Evolutionary conservation across 2,329 filamentous ascomycete genomes (phyloP), one percentile per base, ranked within the genome.

Genomic region (Apiospora saccharicola): DNA sequence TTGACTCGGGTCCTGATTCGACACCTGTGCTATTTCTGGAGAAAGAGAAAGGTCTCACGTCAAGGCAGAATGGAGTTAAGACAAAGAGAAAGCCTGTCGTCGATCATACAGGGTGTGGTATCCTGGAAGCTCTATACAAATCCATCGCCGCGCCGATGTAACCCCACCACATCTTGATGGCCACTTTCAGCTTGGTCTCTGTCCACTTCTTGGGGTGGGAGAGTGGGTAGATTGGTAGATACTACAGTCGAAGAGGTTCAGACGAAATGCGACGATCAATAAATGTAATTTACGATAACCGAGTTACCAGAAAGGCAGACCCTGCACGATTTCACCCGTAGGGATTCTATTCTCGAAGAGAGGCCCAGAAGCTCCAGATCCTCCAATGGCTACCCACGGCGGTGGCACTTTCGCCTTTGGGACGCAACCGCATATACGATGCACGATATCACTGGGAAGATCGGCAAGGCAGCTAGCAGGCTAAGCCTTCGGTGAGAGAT

Each of bases 401-500:
- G 57, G 57, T 64, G 13, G 10, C 30, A 64, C 41, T 41, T 12
- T 37, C 30, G 34, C 19, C 34, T 64, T 64, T 41, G 16, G 57
- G 57, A 41, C 57, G n/a, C 16, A 64, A 64, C 34, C 22, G 57
- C 57, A 64, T 64, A 64, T 64, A 64, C 30, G 30, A 64, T 64
- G 30, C 57, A 64, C 34, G 5, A 64, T 37, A 64, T 34, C 10
- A 22, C 53, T 61, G 30, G 8, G 3, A 13, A 61, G 53, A 61
- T 61, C 53, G 53, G 57, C 34, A 64, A 41, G 10, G 57, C 57
- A 64, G 57, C 16, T 64, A 37, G 57, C 57, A 41, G 57, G 30
- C 13, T 64, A 64, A 64, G 57, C 22, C 57, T 64, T 64, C 57
- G 57, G 57, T 64, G 57, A 64, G 57, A 64, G 57, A 64, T 12